Conservation (phyloP, 2,329 filamentous ascomycete genomes). For the Cadophora sp. region DNA sequence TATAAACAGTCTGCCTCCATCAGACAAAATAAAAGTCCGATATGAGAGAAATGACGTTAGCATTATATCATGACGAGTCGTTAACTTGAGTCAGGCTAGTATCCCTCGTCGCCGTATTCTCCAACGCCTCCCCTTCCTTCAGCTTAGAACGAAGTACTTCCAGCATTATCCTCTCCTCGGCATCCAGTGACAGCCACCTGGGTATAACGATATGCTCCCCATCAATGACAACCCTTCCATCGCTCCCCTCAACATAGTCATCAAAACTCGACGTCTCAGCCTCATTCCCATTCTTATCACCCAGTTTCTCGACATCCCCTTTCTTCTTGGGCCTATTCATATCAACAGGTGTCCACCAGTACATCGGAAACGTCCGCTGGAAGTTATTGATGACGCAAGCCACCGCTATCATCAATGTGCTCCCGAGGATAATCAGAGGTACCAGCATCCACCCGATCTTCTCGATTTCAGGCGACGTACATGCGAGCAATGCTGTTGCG, state of each 20-base stretch:
- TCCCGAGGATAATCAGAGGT: conserved; percentile 66
- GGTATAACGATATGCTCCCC: conserved; percentile 31
- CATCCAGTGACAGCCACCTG: conserved; percentile 34
- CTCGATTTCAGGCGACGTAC: conserved; percentile 61
- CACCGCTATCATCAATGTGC: conserved; percentile 64
- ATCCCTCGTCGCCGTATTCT: conserved; percentile 6
- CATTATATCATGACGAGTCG: neutral
- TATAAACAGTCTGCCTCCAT: neutral
- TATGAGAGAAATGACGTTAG: neutral
- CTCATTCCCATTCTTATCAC: neutral
- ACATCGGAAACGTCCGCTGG: conserved; percentile 66
- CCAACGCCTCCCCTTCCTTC: conserved; percentile 12
- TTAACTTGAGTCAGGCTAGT: conserved; percentile 3
- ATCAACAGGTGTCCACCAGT: conserved; percentile 66
- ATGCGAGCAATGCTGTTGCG: conserved; percentile 74
- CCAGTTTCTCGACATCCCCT: conserved; percentile 3
- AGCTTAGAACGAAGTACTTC: conserved; percentile 34
- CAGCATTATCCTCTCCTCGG: conserved; percentile 35
- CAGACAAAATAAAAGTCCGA: neutral
- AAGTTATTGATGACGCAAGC: conserved; percentile 75
- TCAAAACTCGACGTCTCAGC: conserved; percentile 1
- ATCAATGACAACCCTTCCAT: conserved; percentile 28
- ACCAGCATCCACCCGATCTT: conserved; percentile 73
- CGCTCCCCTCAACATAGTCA: conserved; percentile 6
- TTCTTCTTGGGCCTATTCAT: conserved; percentile 19